Evolutionary conservation across 2,329 filamentous ascomycete species (phyloP), one percentile per base, ranked within the genome.

Genomic region (Mycosphaerella sp.): DNA sequence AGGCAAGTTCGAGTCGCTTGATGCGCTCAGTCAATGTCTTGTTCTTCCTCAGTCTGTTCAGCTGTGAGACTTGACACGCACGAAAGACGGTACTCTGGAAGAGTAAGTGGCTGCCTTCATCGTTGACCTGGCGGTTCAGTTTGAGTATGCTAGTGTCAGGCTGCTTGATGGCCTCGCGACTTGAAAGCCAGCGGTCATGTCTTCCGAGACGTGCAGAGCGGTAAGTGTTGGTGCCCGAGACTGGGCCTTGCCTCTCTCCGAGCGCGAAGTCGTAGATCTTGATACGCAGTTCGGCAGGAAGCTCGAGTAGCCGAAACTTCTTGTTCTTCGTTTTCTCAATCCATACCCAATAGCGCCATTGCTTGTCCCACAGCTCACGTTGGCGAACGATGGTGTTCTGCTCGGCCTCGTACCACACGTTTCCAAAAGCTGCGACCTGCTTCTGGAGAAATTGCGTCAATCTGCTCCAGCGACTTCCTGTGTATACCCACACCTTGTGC

Each of bases 241-340:
- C 16, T 34, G 8, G 13, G 9, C 10, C 17, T 10, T 41, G 37
- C 32, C 21, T 25, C 4, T 16, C 17, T 10, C 46, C 53, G 12
- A 56, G 52, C 5, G 47, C 40, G 17, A 52, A 43, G 9, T 28
- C 25, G 43, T 61, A 64, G 30, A 64, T 60, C 1, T 37, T 6
- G 3, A 61, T 50, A 7, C 63, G 58, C 12, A 65, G 42, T 37
- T 65, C 63, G 2, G 37, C 30, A 4, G 63, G 62, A n/a, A 65
- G 44, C 0, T 54, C 28, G 3, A 59, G 18, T 12, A 64, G 39
- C 6, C 12, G 32, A 44, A 56, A 56, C 3, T 21, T 41, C 35
- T 54, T 54, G 0, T 34, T 17, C 21, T 53, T 50, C 13, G 37
- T 12, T 14, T 6, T 43, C 4, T 12, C 30, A n/a, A n/a, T 4